Evolutionary conservation across 768 basidiomycete species (phyloP).

Genomic region (Rhizopogon sp.): DNA sequence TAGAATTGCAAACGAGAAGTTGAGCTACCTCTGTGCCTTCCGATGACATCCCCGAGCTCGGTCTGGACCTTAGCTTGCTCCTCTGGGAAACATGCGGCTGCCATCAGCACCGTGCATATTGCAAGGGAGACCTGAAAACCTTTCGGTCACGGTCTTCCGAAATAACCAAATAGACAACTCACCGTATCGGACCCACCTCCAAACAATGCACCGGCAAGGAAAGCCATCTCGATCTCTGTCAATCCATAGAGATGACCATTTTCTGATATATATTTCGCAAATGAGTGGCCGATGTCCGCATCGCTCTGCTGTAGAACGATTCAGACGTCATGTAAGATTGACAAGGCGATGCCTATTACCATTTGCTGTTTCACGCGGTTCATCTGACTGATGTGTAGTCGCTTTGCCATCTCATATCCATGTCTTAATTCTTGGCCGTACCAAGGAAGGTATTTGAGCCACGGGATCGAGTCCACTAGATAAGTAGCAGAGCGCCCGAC

Average conservation of each 20-base stretch:
- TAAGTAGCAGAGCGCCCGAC: constrained; percentile 26
- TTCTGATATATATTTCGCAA: constrained; percentile 49
- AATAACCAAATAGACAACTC: neutral
- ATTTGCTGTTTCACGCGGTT: constrained; percentile 35
- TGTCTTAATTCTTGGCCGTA: constrained; percentile 47
- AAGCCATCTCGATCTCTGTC: constrained; percentile 46
- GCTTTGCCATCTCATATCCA: constrained; percentile 46
- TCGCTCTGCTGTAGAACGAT: constrained; percentile 3
- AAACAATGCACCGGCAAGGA: constrained; percentile 54
- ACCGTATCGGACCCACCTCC: constrained; percentile 56
- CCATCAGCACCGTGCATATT: constrained; percentile 44
- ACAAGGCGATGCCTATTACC: constrained; percentile 23
- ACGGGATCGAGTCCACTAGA: constrained; percentile 30
- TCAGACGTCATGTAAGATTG: neutral
- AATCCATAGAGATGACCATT: constrained; percentile 42
- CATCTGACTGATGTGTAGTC: constrained; percentile 44
- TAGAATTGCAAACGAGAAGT: neutral
- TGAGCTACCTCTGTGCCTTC: constrained; percentile 22
- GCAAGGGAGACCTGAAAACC: constrained; percentile 37
- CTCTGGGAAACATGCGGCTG: constrained; percentile 45
- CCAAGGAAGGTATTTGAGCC: constrained; percentile 45
- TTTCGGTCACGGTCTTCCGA: neutral
- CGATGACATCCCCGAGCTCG: constrained; percentile 48
- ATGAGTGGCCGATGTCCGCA: constrained; percentile 20
- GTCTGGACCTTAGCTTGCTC: constrained; percentile 43